These are phyloP conservation scores for Pueraria montana DNA, from an alignment of 306 rosid genomes.

Conservation along the genomic window DNA sequence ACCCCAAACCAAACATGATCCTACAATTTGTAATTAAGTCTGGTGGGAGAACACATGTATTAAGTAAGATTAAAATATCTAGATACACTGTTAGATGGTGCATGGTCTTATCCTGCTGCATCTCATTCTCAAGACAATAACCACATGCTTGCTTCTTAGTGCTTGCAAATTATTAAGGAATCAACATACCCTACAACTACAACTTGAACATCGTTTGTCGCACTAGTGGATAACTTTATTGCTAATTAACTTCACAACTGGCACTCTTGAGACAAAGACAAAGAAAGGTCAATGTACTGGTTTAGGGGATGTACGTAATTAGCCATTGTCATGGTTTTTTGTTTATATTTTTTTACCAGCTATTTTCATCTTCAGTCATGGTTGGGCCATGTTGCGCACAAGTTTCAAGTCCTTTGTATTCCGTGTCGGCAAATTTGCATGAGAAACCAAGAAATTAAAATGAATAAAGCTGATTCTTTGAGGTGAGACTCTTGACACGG, in stretches of 20 bases:
- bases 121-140: neutral
- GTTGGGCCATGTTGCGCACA: neutral
- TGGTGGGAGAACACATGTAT: neutral
- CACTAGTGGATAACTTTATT: neutral
- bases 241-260: neutral
- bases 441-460: neutral
- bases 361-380: neutral
- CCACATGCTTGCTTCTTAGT: neutral
- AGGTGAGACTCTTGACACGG: neutral
- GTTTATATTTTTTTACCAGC: neutral
- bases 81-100: neutral
- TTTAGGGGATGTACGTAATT: too few relatives aligned
- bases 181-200: neutral
- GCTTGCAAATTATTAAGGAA: neutral
- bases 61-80: constrained; percentile 1
- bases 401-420: neutral
- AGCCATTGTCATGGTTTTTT: neutral
- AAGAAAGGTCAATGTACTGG: neutral
- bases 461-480: neutral
- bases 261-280: neutral
- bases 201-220: neutral
- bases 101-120: neutral
- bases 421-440: neutral
- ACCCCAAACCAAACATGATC: too few relatives aligned
- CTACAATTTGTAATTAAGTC: too few relatives aligned